Conservation (phyloP, 352 stramenopile genomes). For the Globisporangium paddicum region DNA sequence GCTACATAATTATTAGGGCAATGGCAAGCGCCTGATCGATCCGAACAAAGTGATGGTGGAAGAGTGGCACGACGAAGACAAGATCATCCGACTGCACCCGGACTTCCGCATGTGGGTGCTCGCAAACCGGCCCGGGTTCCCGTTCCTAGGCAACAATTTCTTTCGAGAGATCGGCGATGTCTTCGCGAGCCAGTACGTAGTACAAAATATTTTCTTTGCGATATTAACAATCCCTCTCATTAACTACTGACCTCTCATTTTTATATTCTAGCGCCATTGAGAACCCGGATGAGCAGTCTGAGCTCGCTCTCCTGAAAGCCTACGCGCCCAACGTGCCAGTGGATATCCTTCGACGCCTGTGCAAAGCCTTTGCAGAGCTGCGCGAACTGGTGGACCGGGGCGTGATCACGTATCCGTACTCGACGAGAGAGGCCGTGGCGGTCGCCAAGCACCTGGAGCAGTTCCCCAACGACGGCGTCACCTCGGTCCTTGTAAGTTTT, state of each 20-base stretch:
- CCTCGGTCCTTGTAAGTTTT: slow-evolving; percentile 52
- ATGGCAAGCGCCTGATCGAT: slow-evolving; percentile 85
- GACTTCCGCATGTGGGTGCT: slow-evolving; percentile 94
- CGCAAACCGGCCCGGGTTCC: slow-evolving; percentile 94
- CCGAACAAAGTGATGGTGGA: slow-evolving; percentile 60
- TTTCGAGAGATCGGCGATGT: slow-evolving; percentile 92
- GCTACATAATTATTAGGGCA: slow-evolving; percentile 31
- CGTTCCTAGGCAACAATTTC: slow-evolving; percentile 97
- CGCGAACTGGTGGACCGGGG: slow-evolving; percentile 85
- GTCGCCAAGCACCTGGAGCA: slow-evolving; percentile 92
- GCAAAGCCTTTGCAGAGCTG: slow-evolving; percentile 88
- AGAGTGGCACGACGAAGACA: slow-evolving; percentile 53
- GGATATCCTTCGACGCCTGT: slow-evolving; percentile 81
- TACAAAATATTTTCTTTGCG: no score
- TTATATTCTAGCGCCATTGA: slow-evolving; percentile 63
- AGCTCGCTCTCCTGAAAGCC: slow-evolving; percentile 86
- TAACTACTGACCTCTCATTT: background rate
- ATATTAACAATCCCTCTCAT: no score
- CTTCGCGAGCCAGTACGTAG: slow-evolving; percentile 87
- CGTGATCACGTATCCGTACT: slow-evolving; percentile 93
- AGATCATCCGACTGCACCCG: slow-evolving; percentile 89
- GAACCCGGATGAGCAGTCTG: slow-evolving; percentile 88
- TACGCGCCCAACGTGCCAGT: slow-evolving; percentile 86
- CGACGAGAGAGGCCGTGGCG: slow-evolving; percentile 90
- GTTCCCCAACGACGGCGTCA: slow-evolving; percentile 90